phyloP scores from a whole-genome alignment of 1,284 basidiomycete species.

The Fomitiporia mediterranea region DNA sequence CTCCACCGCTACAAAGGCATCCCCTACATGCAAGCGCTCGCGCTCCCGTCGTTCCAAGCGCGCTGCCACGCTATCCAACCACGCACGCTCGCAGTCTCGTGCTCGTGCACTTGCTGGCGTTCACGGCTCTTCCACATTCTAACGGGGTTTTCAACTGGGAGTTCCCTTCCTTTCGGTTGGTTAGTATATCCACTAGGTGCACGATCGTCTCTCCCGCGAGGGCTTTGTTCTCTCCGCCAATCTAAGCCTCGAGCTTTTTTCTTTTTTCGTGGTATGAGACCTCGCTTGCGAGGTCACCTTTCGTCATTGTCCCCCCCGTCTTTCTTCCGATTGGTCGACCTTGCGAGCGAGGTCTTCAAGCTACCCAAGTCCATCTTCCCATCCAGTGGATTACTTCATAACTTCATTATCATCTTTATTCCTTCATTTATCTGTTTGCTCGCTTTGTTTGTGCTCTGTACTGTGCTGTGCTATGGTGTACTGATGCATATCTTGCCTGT shows the following conservation, averaged over 20 bases:
- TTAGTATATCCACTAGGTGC: neutral
- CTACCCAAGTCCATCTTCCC: neutral
- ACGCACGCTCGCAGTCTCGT: slow-evolving; percentile 10
- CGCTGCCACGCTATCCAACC: neutral
- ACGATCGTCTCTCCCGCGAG: neutral
- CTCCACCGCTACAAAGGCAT: neutral
- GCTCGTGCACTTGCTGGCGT: slow-evolving; percentile 6
- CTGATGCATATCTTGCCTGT: neutral
- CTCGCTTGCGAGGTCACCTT: slow-evolving; percentile 17
- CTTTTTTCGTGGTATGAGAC: neutral
- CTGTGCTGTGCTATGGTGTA: too few relatives aligned
- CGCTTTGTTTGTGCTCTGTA: neutral
- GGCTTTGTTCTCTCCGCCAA: neutral
- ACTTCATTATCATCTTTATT: neutral
- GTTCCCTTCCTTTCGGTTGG: neutral
- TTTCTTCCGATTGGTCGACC: slow-evolving; percentile 5
- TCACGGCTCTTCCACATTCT: neutral
- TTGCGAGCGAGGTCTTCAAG: slow-evolving; percentile 14
- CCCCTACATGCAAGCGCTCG: slow-evolving; percentile 8
- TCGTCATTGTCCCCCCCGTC: neutral
- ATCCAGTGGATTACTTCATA: neutral
- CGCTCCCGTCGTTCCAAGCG: slow-evolving; percentile 9
- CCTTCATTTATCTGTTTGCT: neutral
- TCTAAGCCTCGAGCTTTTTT: neutral
- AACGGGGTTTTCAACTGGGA: neutral